Base-by-base conservation (phyloP, 139 green algal genomes). In the Tetradesmus obliquus region DNA sequence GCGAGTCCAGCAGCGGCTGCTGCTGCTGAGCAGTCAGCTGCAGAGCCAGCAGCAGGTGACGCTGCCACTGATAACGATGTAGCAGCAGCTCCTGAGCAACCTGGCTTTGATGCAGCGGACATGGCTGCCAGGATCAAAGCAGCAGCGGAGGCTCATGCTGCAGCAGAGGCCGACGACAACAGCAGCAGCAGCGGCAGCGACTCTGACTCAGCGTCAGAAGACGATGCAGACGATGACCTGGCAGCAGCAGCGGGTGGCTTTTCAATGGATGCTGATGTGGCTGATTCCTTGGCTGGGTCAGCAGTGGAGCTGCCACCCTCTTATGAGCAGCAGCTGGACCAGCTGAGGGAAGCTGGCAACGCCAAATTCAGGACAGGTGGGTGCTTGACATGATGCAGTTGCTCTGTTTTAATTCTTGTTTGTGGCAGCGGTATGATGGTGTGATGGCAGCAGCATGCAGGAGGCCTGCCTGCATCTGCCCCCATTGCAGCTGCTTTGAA, bases 351-450 rank as follows among this genome's bases (percentile, higher is more conserved):
- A 66, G 24, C 57, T 2, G 84, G 84, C 57, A 88, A 88, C 22
- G n/a, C 71, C 3, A 62, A 32, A 6, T 88, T 55, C 58, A 88
- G 17, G 66, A 62, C 84, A 79, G 84, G 84, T 88, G 58, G 57
- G 54, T 10, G 7, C 15, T 86, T 0, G 66, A 9, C 32, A 53
- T 86, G 82, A 72, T 51, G 82, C 55, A 7, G 10, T 53, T 74
- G 82, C 19, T 3, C 51, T 87, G 57, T 66, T 45, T 45, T 45
- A 45, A 45, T 45, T 45, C 32, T 45, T 45, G 32, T 45, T 45
- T 45, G 32, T 45, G 32, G 32, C 32, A 45, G 32, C 32, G 32
- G 32, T 45, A 45, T 45, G 32, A 45, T 45, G 32, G 32, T 45
- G 32, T 45, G 32, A 45, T 45, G 32, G 32, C 32, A 45, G 32